These are phyloP conservation scores for Leptographium galeiforme DNA, from an alignment of 2,329 filamentous ascomycete genomes.

Conservation along the genomic window DNA sequence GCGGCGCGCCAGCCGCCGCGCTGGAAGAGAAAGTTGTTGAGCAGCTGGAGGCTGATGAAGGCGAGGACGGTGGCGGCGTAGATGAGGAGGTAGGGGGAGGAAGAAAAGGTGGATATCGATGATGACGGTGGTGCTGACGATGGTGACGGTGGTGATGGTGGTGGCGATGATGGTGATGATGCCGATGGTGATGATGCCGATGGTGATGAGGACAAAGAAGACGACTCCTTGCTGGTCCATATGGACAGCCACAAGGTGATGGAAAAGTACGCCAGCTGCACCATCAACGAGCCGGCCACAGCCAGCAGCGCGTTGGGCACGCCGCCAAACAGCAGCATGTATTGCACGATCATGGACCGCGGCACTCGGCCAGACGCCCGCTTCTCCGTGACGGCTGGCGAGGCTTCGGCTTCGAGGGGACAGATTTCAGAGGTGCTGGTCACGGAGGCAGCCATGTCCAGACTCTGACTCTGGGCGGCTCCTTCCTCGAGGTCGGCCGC, in stretches of 20 bases:
- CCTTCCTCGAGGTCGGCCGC: background rate
- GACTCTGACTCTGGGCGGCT: background rate
- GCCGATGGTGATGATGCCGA: too few relatives aligned
- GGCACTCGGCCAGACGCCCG: background rate
- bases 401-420: too few relatives aligned
- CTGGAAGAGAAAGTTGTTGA: slow-evolving; percentile 15
- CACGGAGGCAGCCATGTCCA: background rate
- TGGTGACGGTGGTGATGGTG: too few relatives aligned
- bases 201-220: background rate
- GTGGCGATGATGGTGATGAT: too few relatives aligned
- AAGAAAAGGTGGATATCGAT: too few relatives aligned
- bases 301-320: slow-evolving; percentile 7
- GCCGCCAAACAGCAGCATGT: slow-evolving; percentile 13
- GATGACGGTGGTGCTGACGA: too few relatives aligned
- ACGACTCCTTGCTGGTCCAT: slow-evolving; percentile 6
- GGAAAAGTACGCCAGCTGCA: slow-evolving; percentile 13
- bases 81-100: background rate
- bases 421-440: background rate
- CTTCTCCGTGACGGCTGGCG: background rate
- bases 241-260: slow-evolving; percentile 13
- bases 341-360: slow-evolving; percentile 8
- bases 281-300: slow-evolving; percentile 9
- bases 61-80: slow-evolving; percentile 1
- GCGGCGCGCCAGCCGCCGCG: slow-evolving; percentile 54
- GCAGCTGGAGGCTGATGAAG: slow-evolving; percentile 5